Evolutionary conservation across 2,329 filamentous ascomycete species (phyloP).

Genomic region (Trichoderma harzianum): DNA sequence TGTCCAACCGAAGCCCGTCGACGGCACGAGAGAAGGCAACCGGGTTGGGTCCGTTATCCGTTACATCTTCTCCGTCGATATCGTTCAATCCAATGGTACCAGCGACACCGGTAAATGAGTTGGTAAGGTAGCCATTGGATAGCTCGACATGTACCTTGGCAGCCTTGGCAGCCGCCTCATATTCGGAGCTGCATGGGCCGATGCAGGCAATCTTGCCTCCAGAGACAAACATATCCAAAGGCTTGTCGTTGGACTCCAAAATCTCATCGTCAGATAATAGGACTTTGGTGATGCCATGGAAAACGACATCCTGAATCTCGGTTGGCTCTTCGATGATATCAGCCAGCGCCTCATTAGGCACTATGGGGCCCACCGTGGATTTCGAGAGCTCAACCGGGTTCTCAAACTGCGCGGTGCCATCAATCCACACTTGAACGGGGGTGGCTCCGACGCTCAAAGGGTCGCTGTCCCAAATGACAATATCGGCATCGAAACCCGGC

Average conservation of each 20-base stretch:
- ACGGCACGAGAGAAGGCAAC: conserved; percentile 55
- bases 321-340: conserved; percentile 41
- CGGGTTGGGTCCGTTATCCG: conserved; percentile 48
- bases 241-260: conserved; percentile 31
- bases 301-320: conserved; percentile 42
- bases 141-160: conserved; percentile 44
- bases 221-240: conserved; percentile 49
- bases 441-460: conserved; percentile 58
- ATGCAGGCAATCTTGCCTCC: conserved; percentile 55
- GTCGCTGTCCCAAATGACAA: conserved; percentile 62
- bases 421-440: conserved; percentile 62
- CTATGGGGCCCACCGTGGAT: conserved; percentile 38
- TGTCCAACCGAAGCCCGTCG: conserved; percentile 54
- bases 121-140: conserved; percentile 57
- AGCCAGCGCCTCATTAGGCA: conserved; percentile 40
- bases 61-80: conserved; percentile 55
- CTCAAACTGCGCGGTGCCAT: conserved; percentile 54
- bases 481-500: conserved; percentile 58
- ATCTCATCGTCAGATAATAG: conserved; percentile 45
- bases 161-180: conserved; percentile 37
- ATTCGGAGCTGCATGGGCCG: conserved; percentile 48
- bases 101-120: conserved; percentile 59
- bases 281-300: conserved; percentile 54
- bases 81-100: conserved; percentile 60
- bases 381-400: conserved; percentile 54